These are phyloP conservation scores for Chenopodium berlandieri DNA, from an alignment of 148 eudicot genomes.

Conservation along the genomic window DNA sequence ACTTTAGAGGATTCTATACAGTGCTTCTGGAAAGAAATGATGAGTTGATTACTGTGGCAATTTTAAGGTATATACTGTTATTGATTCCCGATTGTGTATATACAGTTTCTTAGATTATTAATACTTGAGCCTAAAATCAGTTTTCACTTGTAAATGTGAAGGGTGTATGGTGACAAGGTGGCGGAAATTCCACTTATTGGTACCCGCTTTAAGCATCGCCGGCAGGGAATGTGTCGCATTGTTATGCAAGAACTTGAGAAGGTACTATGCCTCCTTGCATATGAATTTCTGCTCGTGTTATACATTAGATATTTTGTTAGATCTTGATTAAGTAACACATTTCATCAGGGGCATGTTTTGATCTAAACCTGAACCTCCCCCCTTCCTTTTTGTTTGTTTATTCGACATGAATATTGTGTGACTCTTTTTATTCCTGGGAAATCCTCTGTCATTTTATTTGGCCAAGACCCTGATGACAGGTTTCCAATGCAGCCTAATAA, in stretches of 20 bases:
- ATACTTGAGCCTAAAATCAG: slow-evolving; percentile 20
- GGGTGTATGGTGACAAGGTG: slow-evolving; percentile 72
- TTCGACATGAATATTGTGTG: not conserved
- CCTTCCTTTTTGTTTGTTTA: not conserved
- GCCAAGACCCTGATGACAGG: too few relatives aligned
- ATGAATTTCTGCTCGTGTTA: not conserved
- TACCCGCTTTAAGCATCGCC: slow-evolving; percentile 79
- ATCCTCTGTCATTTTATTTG: not conserved
- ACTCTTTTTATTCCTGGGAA: not conserved
- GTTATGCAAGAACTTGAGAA: slow-evolving; percentile 81
- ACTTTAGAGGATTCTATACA: slow-evolving; percentile 81
- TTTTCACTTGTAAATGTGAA: slow-evolving; percentile 30
- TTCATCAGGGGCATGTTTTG: too few relatives aligned
- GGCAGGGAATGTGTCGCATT: slow-evolving; percentile 87
- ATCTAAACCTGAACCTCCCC: too few relatives aligned
- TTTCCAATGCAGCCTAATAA: not conserved
- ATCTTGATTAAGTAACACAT: not conserved
- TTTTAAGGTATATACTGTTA: slow-evolving; percentile 51
- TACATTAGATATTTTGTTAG: not conserved
- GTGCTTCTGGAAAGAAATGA: slow-evolving; percentile 83
- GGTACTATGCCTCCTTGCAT: slow-evolving; percentile 38
- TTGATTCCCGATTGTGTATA: slow-evolving; percentile 6
- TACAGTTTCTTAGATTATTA: slow-evolving; percentile 1
- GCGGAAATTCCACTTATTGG: slow-evolving; percentile 94
- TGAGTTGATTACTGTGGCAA: slow-evolving; percentile 72